Evolutionary conservation across 108 stramenopile species (phyloP).

Genomic region (Fragilariopsis cylindrus): DNA sequence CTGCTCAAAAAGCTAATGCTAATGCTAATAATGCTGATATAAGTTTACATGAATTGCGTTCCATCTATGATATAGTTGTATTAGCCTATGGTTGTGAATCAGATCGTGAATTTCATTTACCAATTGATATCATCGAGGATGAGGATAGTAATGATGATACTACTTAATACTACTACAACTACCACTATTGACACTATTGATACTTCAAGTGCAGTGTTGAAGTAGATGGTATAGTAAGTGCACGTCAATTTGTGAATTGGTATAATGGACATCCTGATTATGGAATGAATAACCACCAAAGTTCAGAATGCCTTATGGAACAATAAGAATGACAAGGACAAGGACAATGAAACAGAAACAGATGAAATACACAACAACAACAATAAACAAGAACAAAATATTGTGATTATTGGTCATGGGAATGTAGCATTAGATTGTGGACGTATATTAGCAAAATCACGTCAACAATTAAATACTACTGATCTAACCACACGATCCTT

Average conservation of each 20-base stretch:
- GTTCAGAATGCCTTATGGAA: conserved; percentile 42
- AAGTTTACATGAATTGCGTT: conserved; percentile 59
- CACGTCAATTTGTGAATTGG: conserved; percentile 95
- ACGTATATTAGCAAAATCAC: conserved; percentile 87
- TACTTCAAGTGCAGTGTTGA: too few species aligned
- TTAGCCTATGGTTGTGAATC: conserved; percentile 93
- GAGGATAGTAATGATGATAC: background rate
- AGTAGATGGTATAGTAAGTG: conserved; percentile 77
- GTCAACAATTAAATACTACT: conserved; percentile 63
- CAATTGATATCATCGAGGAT: conserved; percentile 33
- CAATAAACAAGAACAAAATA: conserved; percentile 16
- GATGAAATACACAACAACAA: too few species aligned
- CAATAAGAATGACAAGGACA: conserved; percentile 12
- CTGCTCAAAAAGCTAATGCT: background rate
- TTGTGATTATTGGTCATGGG: conserved; percentile 94
- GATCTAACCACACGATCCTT: conserved; percentile 86
- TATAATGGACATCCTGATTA: conserved; percentile 90
- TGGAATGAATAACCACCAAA: conserved; percentile 41
- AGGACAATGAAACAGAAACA: background rate
- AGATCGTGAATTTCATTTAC: conserved; percentile 53
- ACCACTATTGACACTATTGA: too few species aligned
- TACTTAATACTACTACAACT: too few species aligned
- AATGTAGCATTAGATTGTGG: conserved; percentile 98
- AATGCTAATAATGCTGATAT: conserved; percentile 29
- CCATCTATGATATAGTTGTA: conserved; percentile 83